Evolutionary conservation across 108 stramenopile species (phyloP), one percentile per base, ranked within the genome.

Genomic region (Craspedostauros australis): DNA sequence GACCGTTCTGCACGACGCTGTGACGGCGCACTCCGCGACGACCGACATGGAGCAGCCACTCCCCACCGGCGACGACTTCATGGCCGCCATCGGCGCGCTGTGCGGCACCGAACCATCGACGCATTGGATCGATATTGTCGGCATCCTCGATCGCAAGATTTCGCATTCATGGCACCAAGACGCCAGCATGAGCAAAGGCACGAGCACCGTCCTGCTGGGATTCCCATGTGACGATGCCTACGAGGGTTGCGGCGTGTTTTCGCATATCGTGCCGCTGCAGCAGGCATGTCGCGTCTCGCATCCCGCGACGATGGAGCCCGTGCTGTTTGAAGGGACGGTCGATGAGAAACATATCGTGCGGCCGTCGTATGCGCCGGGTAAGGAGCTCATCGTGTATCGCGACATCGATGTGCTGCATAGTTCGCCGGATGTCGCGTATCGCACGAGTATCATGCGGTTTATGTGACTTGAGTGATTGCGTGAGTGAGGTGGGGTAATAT

Each of bases 71-170:
- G 87, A 82, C 47, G 80, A 80, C 28, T 68, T 89, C 37, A 59
- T 85, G 60, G 36, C 63, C 7, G 58, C 70, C 4, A 73, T 89
- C 14, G 83, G 83, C 1, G 23, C 46, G 2, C 41, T 87, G 8
- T 89, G 83, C 50, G 81, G 87, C 21, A 57, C 62, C 3, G 50
- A 53, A 3, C 75, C 86, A 20, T 66, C 75, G 9, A 80, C 66
- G 15, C 87, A 89, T 66, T 89, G 66, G 66, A 89, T 89, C 44
- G 87, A 89, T 57, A 89, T 89, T 46, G 73, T 80, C 19, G 83
- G 83, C 4, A 62, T 84, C 23, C 48, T 63, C 34, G 71, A 75
- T 52, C 50, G 79, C 5, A 57, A 33, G 34, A 77, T 83, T 23
- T 49, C 73, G 21, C 79, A 89, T 57, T 77, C 79, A 8, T 89